These are phyloP conservation scores for Diospyros kaki DNA, from an alignment of 148 eudicot species.

Conservation along the genomic window DNA sequence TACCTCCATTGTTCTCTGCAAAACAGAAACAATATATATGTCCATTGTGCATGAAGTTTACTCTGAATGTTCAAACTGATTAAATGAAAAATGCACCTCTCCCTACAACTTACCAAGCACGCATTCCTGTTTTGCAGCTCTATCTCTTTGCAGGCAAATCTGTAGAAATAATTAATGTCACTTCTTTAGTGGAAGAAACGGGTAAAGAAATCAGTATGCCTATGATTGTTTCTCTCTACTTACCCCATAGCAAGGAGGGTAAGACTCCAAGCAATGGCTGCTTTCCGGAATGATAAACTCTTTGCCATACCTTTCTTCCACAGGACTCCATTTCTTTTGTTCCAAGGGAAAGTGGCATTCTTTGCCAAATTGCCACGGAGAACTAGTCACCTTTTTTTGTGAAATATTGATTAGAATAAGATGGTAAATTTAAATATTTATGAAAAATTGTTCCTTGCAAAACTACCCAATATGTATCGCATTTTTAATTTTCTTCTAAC, in stretches of 20 bases:
- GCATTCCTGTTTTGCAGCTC: conserved; percentile 50
- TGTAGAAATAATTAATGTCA: conserved; percentile 11
- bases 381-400: too few species aligned
- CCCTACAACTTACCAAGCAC: conserved; percentile 34
- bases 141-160: conserved; percentile 78
- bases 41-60: neutral
- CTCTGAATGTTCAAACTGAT: neutral
- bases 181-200: neutral
- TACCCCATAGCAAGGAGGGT: conserved; percentile 91
- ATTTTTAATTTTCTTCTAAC: too few species aligned
- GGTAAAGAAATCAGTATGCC: neutral
- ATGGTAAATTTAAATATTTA: too few species aligned
- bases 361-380: too few species aligned
- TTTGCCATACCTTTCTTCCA: too few species aligned
- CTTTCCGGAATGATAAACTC: too few species aligned
- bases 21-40: neutral
- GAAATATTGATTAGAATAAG: too few species aligned
- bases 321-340: too few species aligned
- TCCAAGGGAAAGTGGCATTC: too few species aligned
- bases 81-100: neutral
- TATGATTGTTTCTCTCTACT: neutral
- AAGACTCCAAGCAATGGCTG: conserved; percentile 62
- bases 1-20: conserved; percentile 72
- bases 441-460: too few species aligned
- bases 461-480: too few species aligned